Percentiles rank a stretch among this genome's conserved stretches.
These are phyloP conservation scores for Aspergillus candidus DNA, from an alignment of 2,329 filamentous ascomycete genomes.

Conservation along the genomic window DNA sequence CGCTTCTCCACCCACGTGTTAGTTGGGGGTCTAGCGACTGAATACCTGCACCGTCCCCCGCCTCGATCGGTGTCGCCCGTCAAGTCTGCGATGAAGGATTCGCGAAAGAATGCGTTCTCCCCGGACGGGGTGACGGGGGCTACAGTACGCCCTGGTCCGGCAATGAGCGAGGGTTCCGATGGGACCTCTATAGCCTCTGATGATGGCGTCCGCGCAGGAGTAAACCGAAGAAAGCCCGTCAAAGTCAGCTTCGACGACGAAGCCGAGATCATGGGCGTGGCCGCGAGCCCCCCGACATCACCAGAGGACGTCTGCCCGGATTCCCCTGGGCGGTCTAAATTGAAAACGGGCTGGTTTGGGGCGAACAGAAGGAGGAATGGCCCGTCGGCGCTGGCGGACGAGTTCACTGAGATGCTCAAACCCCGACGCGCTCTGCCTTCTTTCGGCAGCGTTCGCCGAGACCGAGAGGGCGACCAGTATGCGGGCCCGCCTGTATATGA, in stretches of 20 bases:
- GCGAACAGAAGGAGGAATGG: conserved; percentile 29
- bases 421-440: conserved; percentile 55
- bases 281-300: conserved; percentile 37
- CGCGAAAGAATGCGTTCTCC: conserved; percentile 40
- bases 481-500: conserved; percentile 14
- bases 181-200: conserved; percentile 46
- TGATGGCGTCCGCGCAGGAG: conserved; percentile 34
- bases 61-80: conserved; percentile 55
- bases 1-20: conserved; percentile 51
- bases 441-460: conserved; percentile 57
- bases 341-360: conserved; percentile 33
- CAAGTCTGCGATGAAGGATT: conserved; percentile 57
- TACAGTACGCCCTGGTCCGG: conserved; percentile 22
- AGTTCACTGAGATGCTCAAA: conserved; percentile 52
- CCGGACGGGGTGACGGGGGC: conserved; percentile 25
- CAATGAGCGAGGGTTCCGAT: conserved; percentile 52
- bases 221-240: conserved; percentile 48
- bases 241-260: conserved; percentile 66
- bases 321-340: conserved; percentile 26
- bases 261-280: conserved; percentile 44
- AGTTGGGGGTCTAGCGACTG: conserved; percentile 40
- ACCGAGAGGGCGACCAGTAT: conserved; percentile 27
- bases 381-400: conserved; percentile 37
- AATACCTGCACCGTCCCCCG: conserved; percentile 52
- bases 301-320: conserved; percentile 35